Percentiles rank a stretch among this genome's conserved stretches.
These are phyloP conservation scores for Microbotryum lychnidis-dioicae DNA, from an alignment of 1,284 basidiomycete genomes.

Conservation along the genomic window DNA sequence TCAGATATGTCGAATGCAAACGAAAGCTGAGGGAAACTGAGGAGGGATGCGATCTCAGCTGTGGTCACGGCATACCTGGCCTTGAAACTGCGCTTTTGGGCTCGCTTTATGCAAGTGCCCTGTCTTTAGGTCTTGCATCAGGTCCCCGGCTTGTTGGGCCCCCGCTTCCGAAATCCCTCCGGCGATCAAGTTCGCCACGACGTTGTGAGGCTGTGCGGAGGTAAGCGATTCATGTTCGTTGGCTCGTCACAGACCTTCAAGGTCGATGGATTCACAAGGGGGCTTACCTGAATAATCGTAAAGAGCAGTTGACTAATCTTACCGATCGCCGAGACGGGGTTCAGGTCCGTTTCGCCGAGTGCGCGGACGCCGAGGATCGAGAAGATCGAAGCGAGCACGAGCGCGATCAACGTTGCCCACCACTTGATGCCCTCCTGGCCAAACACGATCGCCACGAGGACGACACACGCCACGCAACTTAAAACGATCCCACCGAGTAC, in stretches of 20 bases:
- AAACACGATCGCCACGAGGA: constrained; percentile 78
- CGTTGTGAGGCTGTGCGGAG: constrained; percentile 54
- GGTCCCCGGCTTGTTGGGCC: constrained; percentile 90
- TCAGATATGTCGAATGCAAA: constrained; percentile 34
- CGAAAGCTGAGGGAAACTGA: not conserved
- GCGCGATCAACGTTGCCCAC: constrained; percentile 83
- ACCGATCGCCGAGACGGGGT: constrained; percentile 79
- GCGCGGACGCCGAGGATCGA: constrained; percentile 85
- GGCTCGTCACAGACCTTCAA: not conserved
- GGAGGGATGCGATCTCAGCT: too few species aligned
- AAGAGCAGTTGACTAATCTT: constrained; percentile 93
- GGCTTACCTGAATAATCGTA: constrained; percentile 81
- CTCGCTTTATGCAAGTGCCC: constrained; percentile 63
- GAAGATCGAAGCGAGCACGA: constrained; percentile 70
- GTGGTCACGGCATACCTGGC: constrained; percentile 35
- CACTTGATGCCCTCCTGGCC: constrained; percentile 82
- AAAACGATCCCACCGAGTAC: constrained; percentile 61
- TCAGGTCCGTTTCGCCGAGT: constrained; percentile 84
- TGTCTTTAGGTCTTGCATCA: constrained; percentile 98
- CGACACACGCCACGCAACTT: constrained; percentile 62
- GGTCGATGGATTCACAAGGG: too few species aligned
- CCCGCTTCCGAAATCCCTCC: constrained; percentile 94
- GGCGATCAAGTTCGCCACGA: constrained; percentile 92
- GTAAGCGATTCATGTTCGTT: not conserved
- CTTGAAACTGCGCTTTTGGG: constrained; percentile 40